Percentiles rank a stretch among this genome's conserved stretches.
These are phyloP conservation scores for Thuja plicata DNA, from an alignment of 83 land plant species.

Conservation along the genomic window DNA sequence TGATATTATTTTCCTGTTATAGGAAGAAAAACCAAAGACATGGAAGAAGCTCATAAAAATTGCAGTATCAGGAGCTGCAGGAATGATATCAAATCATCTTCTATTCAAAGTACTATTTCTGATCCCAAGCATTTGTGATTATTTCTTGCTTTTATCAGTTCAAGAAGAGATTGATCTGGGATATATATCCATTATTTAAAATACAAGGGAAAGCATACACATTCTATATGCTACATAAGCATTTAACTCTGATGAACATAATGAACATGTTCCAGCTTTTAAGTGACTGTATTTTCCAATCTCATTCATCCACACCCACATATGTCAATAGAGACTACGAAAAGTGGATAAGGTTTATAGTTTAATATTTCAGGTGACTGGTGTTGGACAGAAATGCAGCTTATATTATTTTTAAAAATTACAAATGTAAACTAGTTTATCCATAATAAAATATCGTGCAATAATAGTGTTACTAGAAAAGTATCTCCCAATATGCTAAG, in stretches of 20 bases:
- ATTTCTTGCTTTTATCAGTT: not conserved
- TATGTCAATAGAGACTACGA: not conserved
- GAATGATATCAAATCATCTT: conserved; percentile 93
- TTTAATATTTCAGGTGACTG: not conserved
- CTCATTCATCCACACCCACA: not conserved
- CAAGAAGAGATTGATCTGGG: not conserved
- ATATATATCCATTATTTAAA: not conserved
- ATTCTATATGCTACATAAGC: not conserved
- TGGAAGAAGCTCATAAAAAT: conserved; percentile 87
- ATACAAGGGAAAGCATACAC: not conserved
- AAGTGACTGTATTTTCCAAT: not conserved
- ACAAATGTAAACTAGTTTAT: no score
- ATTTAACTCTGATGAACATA: not conserved
- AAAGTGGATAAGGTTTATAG: not conserved
- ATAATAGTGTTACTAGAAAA: no score
- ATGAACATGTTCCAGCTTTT: not conserved
- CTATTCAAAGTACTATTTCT: conserved; percentile 77
- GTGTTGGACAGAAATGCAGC: not conserved
- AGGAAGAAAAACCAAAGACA: conserved; percentile 81
- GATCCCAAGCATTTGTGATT: not conserved
- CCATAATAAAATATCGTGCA: no score
- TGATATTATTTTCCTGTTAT: not conserved
- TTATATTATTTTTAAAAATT: no score
- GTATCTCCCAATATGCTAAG: no score
- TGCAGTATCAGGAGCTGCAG: conserved; percentile 98